phyloP scores from a whole-genome alignment of 352 stramenopile genomes.

The Pythium brachiatum region DNA sequence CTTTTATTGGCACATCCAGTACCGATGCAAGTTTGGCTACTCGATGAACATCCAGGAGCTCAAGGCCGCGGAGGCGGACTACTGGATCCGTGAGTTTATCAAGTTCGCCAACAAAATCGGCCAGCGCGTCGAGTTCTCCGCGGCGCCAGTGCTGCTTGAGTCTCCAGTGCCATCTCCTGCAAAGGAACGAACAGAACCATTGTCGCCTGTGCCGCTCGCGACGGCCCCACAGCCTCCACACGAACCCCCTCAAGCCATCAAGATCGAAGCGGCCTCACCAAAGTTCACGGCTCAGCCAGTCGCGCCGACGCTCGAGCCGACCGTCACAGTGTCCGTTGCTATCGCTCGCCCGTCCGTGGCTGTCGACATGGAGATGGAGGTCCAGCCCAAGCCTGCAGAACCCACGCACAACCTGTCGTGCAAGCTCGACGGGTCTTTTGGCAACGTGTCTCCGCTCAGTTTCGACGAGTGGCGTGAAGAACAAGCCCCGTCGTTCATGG shows the following conservation, averaged over 20 bases:
- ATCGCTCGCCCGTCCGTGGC: slow-evolving; percentile 8
- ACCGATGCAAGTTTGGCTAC: slow-evolving; percentile 60
- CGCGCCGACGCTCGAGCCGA: not conserved
- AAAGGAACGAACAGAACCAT: not conserved
- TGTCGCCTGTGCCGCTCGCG: not conserved
- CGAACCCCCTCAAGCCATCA: not conserved
- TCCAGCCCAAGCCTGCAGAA: not conserved
- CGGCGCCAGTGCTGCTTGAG: slow-evolving; percentile 14
- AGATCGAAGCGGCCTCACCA: slow-evolving; percentile 6
- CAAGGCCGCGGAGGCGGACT: slow-evolving; percentile 63
- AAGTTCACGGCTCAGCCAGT: not conserved
- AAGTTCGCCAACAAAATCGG: slow-evolving; percentile 65
- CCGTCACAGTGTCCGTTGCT: not conserved
- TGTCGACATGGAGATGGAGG: not conserved
- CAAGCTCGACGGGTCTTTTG: slow-evolving; percentile 9
- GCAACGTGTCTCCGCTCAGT: slow-evolving; percentile 47
- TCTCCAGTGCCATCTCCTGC: slow-evolving; percentile 19
- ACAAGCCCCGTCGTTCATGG: slow-evolving; percentile 28
- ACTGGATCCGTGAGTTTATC: slow-evolving; percentile 67
- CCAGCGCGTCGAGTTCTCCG: slow-evolving; percentile 46
- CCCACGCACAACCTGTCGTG: slow-evolving; percentile 9
- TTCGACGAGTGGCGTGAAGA: slow-evolving; percentile 64
- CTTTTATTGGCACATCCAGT: slow-evolving; percentile 84
- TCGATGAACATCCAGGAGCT: slow-evolving; percentile 62
- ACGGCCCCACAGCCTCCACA: not conserved